phyloP scores from a whole-genome alignment of 148 eudicot genomes.

The Nyssa sinensis region DNA sequence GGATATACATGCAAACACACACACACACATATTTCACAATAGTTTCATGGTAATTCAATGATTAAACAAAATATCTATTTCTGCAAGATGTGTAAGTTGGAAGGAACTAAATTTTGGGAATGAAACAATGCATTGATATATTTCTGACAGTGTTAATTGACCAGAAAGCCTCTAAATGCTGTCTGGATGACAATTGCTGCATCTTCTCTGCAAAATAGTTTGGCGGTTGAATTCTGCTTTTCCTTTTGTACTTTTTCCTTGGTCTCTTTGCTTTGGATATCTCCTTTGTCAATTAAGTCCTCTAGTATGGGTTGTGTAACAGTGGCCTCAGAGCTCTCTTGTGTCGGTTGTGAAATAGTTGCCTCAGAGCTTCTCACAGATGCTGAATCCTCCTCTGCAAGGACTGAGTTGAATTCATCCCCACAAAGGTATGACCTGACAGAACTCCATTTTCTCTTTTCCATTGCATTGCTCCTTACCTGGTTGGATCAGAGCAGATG shows the following conservation, averaged over 20 bases:
- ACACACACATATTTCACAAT: not conserved
- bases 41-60: too few species aligned
- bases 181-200: slow-evolving; percentile 67
- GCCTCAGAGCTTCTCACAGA: slow-evolving; percentile 40
- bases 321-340: slow-evolving; percentile 55
- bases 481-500: not conserved
- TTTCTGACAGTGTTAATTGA: slow-evolving; percentile 9
- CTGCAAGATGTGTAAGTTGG: not conserved
- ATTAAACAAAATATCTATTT: too few species aligned
- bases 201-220: slow-evolving; percentile 36
- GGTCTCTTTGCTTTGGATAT: slow-evolving; percentile 28
- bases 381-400: slow-evolving; percentile 65
- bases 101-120: too few species aligned
- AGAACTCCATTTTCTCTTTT: slow-evolving; percentile 48
- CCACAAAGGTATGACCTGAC: slow-evolving; percentile 78
- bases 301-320: slow-evolving; percentile 47
- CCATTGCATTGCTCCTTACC: slow-evolving; percentile 34
- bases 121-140: not conserved
- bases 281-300: slow-evolving; percentile 15
- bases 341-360: slow-evolving; percentile 9
- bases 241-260: slow-evolving; percentile 16
- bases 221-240: slow-evolving; percentile 23
- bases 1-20: not conserved
- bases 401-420: slow-evolving; percentile 56
- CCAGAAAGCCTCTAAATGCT: slow-evolving; percentile 65